Percentiles rank a stretch among this genome's conserved stretches.
These are phyloP conservation scores for Cucurbitaria berberidis DNA, from an alignment of 2,329 filamentous ascomycete genomes.

Conservation along the genomic window DNA sequence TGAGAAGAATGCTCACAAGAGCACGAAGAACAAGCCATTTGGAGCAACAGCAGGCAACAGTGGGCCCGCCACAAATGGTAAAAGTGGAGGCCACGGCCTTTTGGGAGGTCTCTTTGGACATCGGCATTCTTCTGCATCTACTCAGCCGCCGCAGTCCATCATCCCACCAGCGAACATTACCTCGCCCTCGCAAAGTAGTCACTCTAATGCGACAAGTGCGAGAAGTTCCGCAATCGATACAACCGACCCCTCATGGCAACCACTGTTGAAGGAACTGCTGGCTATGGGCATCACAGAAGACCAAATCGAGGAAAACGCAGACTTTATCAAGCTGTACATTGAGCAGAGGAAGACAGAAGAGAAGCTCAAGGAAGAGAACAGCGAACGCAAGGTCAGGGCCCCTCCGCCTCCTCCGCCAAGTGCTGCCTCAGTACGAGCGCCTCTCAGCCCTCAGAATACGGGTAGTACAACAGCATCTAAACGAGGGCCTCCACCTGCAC, in stretches of 20 bases:
- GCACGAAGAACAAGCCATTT: constrained; percentile 80
- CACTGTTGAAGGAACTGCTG: constrained; percentile 65
- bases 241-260: constrained; percentile 67
- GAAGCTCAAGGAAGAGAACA: constrained; percentile 52
- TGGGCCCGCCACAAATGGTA: constrained; percentile 36
- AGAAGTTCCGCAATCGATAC: constrained; percentile 62
- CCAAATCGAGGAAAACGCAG: constrained; percentile 69
- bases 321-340: constrained; percentile 72
- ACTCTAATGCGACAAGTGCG: constrained; percentile 43
- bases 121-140: constrained; percentile 53
- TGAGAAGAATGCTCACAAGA: constrained; percentile 93
- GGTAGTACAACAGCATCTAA: constrained; percentile 58
- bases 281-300: constrained; percentile 72
- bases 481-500: constrained; percentile 67
- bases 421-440: constrained; percentile 49
- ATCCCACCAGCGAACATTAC: constrained; percentile 53
- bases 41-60: constrained; percentile 46
- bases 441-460: constrained; percentile 67
- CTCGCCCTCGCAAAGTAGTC: constrained; percentile 45
- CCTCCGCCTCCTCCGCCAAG: constrained; percentile 68
- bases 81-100: constrained; percentile 44
- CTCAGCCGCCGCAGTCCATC: constrained; percentile 55
- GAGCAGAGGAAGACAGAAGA: constrained; percentile 66
- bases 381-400: constrained; percentile 59
- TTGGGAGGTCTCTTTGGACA: constrained; percentile 60